These are phyloP conservation scores for Amanita inopinata DNA, from an alignment of 768 basidiomycete genomes.

Conservation along the genomic window DNA sequence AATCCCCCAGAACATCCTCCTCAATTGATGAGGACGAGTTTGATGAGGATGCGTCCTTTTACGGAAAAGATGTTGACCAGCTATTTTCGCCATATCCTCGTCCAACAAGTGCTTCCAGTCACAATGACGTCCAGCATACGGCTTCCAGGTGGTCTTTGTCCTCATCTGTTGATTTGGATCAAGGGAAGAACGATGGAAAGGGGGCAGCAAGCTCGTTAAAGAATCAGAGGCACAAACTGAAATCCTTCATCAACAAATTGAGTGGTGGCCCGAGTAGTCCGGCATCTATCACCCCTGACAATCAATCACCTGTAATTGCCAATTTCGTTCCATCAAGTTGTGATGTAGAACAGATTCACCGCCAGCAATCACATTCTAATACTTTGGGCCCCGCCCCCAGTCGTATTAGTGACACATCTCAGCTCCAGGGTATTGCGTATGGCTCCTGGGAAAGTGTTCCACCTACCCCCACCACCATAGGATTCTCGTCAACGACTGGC, in stretches of 20 bases:
- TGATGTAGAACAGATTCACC: neutral
- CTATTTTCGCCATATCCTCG: constrained; percentile 7
- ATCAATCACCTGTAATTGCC: neutral
- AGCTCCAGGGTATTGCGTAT: neutral
- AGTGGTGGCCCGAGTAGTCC: neutral
- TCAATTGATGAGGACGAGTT: constrained; percentile 7
- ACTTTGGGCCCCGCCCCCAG: neutral
- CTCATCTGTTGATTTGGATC: constrained; percentile 7
- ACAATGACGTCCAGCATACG: neutral
- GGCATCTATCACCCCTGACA: neutral
- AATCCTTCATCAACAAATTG: constrained; percentile 7
- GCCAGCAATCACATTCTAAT: neutral
- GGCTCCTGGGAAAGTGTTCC: constrained; percentile 8
- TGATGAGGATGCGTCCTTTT: constrained; percentile 9
- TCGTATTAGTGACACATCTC: neutral
- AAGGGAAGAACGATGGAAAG: neutral
- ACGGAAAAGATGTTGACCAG: constrained; percentile 5
- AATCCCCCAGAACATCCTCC: neutral
- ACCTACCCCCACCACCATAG: constrained; percentile 1
- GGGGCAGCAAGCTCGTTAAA: constrained; percentile 2
- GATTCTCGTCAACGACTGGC: neutral
- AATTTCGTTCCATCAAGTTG: neutral
- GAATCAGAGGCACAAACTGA: constrained; percentile 3
- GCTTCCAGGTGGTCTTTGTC: constrained; percentile 9
- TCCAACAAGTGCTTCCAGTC: neutral